These are phyloP conservation scores for Hirsutella thompsonii DNA, from an alignment of 2,329 filamentous ascomycete species.

Conservation along the genomic window DNA sequence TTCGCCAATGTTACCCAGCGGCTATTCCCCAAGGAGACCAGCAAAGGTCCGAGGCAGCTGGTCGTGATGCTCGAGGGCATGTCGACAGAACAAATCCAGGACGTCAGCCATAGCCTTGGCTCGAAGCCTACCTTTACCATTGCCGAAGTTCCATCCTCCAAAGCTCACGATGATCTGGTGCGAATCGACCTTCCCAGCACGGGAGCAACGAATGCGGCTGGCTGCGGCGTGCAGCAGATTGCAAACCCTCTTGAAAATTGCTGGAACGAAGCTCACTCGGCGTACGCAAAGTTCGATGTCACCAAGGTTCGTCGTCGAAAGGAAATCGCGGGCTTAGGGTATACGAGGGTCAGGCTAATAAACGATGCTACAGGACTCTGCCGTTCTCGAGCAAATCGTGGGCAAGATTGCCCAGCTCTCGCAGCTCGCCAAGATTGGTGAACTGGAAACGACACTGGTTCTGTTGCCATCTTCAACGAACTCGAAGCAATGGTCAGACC, in stretches of 20 bases:
- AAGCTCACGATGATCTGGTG: constrained; percentile 28
- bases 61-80: constrained; percentile 47
- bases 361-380: constrained; percentile 20
- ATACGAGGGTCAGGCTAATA: too few species aligned
- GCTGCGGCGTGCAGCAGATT: constrained; percentile 24
- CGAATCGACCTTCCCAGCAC: constrained; percentile 26
- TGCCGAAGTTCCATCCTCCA: constrained; percentile 28
- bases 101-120: constrained; percentile 24
- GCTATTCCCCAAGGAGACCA: constrained; percentile 31
- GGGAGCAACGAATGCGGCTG: constrained; percentile 20
- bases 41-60: constrained; percentile 35
- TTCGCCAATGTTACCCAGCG: constrained; percentile 40
- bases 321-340: too few species aligned
- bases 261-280: constrained; percentile 27
- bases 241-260: constrained; percentile 31
- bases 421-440: constrained; percentile 30
- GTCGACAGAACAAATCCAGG: constrained; percentile 29
- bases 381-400: constrained; percentile 29
- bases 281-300: constrained; percentile 30
- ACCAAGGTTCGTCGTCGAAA: constrained; percentile 27
- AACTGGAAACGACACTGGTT: constrained; percentile 44
- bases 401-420: constrained; percentile 30
- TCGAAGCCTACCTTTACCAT: constrained; percentile 34
- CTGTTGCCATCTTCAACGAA: constrained; percentile 35
- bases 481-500: constrained; percentile 27